Conservation (phyloP, 2,329 filamentous ascomycete species). For the Cladophialophora bantiana region DNA sequence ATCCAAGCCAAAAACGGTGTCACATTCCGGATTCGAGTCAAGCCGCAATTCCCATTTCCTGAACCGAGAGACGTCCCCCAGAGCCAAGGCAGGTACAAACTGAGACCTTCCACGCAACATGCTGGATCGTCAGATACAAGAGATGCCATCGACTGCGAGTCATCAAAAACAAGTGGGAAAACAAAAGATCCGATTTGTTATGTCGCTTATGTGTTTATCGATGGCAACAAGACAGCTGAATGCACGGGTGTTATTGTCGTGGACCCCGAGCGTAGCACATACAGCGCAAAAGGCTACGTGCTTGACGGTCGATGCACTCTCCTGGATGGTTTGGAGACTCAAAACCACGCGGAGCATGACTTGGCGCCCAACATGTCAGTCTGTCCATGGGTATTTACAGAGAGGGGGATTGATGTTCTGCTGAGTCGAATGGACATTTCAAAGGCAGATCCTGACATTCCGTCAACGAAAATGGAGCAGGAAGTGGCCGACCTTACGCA, state of each 20-base stretch:
- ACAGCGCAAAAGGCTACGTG: not conserved
- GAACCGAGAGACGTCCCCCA: not conserved
- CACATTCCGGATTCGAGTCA: constrained; percentile 26
- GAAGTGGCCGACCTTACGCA: constrained; percentile 26
- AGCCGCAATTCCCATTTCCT: constrained; percentile 18
- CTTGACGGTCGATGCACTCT: constrained; percentile 15
- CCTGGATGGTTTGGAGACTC: not conserved
- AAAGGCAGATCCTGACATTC: constrained; percentile 5
- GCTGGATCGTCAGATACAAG: not conserved
- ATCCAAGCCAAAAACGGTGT: constrained; percentile 23
- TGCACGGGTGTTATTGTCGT: constrained; percentile 5
- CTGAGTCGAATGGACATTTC: constrained; percentile 25
- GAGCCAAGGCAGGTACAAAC: constrained; percentile 8
- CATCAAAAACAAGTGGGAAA: not conserved
- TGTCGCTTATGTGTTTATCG: constrained; percentile 26
- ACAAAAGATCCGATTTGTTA: constrained; percentile 13
- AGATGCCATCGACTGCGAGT: constrained; percentile 1
- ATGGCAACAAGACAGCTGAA: constrained; percentile 26
- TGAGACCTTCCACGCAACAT: constrained; percentile 8
- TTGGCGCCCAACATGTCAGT: not conserved
- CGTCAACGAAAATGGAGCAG: constrained; percentile 13
- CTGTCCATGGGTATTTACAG: constrained; percentile 23
- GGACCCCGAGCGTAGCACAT: not conserved
- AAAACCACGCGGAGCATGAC: not conserved
- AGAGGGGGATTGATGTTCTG: constrained; percentile 30